These are phyloP conservation scores for Clathrus columnatus DNA, from an alignment of 768 basidiomycete genomes.

Conservation along the genomic window DNA sequence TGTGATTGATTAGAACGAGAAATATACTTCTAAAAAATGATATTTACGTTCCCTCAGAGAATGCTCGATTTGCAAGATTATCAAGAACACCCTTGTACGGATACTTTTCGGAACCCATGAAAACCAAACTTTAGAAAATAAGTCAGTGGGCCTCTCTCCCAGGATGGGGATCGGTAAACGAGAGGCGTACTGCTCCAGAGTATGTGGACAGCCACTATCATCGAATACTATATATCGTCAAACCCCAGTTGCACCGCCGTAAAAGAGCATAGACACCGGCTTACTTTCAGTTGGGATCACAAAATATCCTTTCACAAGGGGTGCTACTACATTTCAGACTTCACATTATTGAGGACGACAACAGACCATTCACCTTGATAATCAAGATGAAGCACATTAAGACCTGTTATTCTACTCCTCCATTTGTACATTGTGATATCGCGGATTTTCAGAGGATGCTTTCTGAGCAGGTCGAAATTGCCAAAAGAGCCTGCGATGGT, in stretches of 20 bases:
- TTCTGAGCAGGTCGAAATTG: slow-evolving; percentile 78
- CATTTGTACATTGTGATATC: slow-evolving; percentile 83
- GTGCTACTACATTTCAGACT: slow-evolving; percentile 38
- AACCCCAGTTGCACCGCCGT: background rate
- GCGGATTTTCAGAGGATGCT: slow-evolving; percentile 67
- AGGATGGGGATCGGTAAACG: background rate
- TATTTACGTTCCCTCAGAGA: slow-evolving; percentile 65
- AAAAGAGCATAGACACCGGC: slow-evolving; percentile 20
- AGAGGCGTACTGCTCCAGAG: slow-evolving; percentile 80
- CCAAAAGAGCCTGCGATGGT: slow-evolving; percentile 39
- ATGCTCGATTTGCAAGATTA: slow-evolving; percentile 88
- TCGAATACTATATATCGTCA: slow-evolving; percentile 59
- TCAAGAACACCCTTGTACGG: slow-evolving; percentile 96
- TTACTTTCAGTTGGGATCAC: slow-evolving; percentile 84
- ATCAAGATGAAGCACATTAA: slow-evolving; percentile 84
- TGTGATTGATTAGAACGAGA: background rate
- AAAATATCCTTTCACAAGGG: slow-evolving; percentile 87
- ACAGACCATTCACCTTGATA: slow-evolving; percentile 59
- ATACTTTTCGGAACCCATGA: slow-evolving; percentile 92
- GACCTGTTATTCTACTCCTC: slow-evolving; percentile 78
- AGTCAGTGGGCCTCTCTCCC: background rate
- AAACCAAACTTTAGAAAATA: slow-evolving; percentile 53
- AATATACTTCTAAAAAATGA: background rate
- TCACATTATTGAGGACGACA: slow-evolving; percentile 7
- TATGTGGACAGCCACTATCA: slow-evolving; percentile 93